A percentile compares a stretch with the other conserved stretches of the same genome.
phyloP scores from a whole-genome alignment of 305 asterid genomes.

The Solanum hybrid region DNA sequence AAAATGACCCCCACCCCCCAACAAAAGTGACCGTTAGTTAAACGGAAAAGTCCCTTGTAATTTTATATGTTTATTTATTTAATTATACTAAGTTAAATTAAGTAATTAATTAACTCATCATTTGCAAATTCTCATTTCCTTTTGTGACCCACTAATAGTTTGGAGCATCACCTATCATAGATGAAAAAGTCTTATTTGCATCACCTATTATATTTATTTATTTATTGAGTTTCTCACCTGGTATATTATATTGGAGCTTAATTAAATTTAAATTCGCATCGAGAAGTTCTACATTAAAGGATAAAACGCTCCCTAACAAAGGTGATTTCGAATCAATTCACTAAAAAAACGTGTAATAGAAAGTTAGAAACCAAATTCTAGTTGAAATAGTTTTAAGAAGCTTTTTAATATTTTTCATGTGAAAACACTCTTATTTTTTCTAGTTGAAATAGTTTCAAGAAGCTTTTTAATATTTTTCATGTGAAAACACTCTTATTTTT shows the following conservation, averaged over 20 bases:
- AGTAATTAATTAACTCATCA: neutral
- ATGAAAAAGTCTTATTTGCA: neutral
- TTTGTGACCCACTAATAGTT: neutral
- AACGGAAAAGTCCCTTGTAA: neutral
- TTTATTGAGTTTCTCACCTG: neutral
- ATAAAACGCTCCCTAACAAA: no score
- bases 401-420: no score
- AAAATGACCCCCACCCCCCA: neutral
- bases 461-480: no score
- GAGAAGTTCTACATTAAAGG: no score
- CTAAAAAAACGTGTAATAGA: neutral
- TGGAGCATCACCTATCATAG: neutral
- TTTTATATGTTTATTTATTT: neutral
- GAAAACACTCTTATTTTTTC: no score
- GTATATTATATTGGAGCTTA: no score
- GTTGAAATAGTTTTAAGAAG: no score
- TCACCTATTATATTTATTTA: neutral
- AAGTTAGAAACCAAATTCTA: neutral
- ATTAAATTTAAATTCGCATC: no score
- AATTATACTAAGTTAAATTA: neutral
- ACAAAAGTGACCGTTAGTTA: neutral
- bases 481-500: no score
- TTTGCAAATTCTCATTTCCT: neutral
- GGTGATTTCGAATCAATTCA: no score
- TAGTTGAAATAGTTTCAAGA: no score